Evolutionary conservation across 176 grass and related monocot genomes (phyloP), one percentile per base, ranked within the genome.

Genomic region (Poa annua): DNA sequence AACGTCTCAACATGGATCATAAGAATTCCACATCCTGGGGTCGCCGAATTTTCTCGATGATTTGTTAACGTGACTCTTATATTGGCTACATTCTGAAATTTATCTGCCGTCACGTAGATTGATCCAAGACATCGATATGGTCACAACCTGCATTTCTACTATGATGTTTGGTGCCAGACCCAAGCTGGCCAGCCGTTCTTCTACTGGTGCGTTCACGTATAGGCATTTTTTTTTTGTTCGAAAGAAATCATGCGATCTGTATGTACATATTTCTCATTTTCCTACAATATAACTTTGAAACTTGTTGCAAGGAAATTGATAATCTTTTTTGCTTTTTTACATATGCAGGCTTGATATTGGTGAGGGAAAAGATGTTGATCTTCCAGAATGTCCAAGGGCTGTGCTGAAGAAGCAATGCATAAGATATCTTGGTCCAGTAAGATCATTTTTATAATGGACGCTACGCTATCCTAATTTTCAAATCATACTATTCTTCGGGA

Each of bases 361-460:
- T 69, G 89, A 92, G 11, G 96, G 96, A 65, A 93, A 90, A 68
- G 89, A 98, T 41, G 61, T 90, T 20, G 93, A 98, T 80, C 91
- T 98, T 66, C 61, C 87, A 36, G 75, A 82, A 5, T 98, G 96
- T 77, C 85, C 93, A 9, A 95, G 96, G 68, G 78, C 87, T 47
- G 21, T 26, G 36, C 83, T 98, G 20, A 85, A 52, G 85, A 90
- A 91, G 86, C 91, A 96, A 80, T 96, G 91, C 81, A 95, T 98
- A 57, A 88, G 80, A 57, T 98, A 98, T 90, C 93, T 98, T 45
- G 91, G 96, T 47, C 93, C 93, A 85, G 96, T 98, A 94, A 98
- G 69, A 86, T 47, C 36, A 80, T 29, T 35, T 13, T 80, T 33
- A 51, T 44, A 70, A 53, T n/a, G 32, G 32, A 13, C 26, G 2